A percentile compares a stretch with the other conserved stretches of the same genome.
phyloP scores from a whole-genome alignment of 2,329 filamentous ascomycete species.

The Sporothrix pallida region DNA sequence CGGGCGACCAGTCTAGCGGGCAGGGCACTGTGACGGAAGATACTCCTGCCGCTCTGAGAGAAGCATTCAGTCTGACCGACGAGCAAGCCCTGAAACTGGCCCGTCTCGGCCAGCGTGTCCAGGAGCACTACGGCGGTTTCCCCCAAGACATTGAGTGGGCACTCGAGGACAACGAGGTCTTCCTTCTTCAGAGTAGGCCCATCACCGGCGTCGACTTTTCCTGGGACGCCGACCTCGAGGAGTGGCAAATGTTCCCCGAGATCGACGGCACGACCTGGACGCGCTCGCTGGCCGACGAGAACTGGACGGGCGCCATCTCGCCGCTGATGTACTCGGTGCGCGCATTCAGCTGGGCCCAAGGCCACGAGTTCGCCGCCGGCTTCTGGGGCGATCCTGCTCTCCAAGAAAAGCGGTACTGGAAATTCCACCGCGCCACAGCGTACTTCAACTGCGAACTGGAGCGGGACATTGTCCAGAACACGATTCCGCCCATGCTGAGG shows the following conservation, averaged over 20 bases:
- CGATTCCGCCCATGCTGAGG: slow-evolving; percentile 1
- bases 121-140: slow-evolving; percentile 5
- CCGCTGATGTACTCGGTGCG: slow-evolving; percentile 5
- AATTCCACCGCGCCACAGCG: not conserved
- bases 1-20: not conserved
- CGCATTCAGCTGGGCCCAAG: not conserved
- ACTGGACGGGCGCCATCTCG: slow-evolving; percentile 16
- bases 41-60: not conserved
- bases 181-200: not conserved
- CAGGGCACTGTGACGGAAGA: slow-evolving; percentile 1
- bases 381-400: not conserved
- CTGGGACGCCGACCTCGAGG: slow-evolving; percentile 11
- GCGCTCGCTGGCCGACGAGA: not conserved
- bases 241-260: slow-evolving; percentile 13
- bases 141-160: slow-evolving; percentile 13
- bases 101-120: slow-evolving; percentile 5
- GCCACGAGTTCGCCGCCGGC: not conserved
- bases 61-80: not conserved
- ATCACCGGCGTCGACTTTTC: slow-evolving; percentile 13
- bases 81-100: not conserved
- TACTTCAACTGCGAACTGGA: slow-evolving; percentile 1
- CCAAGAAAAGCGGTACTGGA: slow-evolving; percentile 13
- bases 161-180: not conserved
- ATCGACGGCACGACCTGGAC: slow-evolving; percentile 15
- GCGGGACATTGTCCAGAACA: not conserved